A percentile compares a stretch with the other conserved stretches of the same genome.
phyloP scores from a whole-genome alignment of 495 filamentous ascomycete genomes.

The Melanomma pulvis-pyrius region DNA sequence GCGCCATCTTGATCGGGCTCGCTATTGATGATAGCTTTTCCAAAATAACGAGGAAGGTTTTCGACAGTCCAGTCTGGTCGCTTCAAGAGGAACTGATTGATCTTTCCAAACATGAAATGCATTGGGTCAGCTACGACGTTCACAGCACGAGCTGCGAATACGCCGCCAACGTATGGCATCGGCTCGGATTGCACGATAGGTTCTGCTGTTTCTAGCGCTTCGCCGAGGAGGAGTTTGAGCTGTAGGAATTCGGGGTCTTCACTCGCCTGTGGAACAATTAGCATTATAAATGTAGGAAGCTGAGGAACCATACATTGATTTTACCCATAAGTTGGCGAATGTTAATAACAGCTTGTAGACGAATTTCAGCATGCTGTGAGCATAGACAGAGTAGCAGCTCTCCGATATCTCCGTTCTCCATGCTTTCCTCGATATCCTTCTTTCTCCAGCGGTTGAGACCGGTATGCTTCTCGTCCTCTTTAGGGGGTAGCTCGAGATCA shows the following conservation, averaged over 20 bases:
- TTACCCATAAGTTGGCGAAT: slow-evolving; percentile 66
- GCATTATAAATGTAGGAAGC: background rate
- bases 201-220: slow-evolving; percentile 73
- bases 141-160: slow-evolving; percentile 72
- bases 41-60: slow-evolving; percentile 72
- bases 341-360: slow-evolving; percentile 72
- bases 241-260: slow-evolving; percentile 76
- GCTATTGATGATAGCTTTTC: slow-evolving; percentile 70
- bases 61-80: slow-evolving; percentile 72
- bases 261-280: slow-evolving; percentile 40
- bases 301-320: slow-evolving; percentile 61
- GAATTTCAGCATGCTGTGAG: slow-evolving; percentile 70
- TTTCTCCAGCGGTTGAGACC: slow-evolving; percentile 68
- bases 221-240: slow-evolving; percentile 72
- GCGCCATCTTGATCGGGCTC: slow-evolving; percentile 72
- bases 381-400: slow-evolving; percentile 74
- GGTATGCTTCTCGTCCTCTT: slow-evolving; percentile 58
- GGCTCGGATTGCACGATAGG: slow-evolving; percentile 56
- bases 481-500: slow-evolving; percentile 41
- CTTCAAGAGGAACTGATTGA: slow-evolving; percentile 80
- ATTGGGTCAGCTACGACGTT: slow-evolving; percentile 72
- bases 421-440: slow-evolving; percentile 71
- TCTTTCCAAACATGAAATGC: slow-evolving; percentile 81
- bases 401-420: slow-evolving; percentile 70
- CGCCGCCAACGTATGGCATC: slow-evolving; percentile 70